These are phyloP conservation scores for Epichloe sibirici DNA, from an alignment of 2,329 filamentous ascomycete species.

Conservation along the genomic window DNA sequence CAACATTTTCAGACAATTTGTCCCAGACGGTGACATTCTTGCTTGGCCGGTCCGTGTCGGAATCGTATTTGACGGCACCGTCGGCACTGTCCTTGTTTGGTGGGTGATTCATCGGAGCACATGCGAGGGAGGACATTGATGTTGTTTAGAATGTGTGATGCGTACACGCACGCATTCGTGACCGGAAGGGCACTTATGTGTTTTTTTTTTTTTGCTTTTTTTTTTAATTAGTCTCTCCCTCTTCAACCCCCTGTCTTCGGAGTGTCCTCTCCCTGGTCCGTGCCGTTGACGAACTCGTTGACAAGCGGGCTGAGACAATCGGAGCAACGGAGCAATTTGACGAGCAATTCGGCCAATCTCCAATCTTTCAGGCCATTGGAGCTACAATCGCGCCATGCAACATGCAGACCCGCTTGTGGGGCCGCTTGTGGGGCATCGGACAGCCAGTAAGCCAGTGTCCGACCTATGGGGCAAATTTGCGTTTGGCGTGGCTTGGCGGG, in stretches of 20 bases:
- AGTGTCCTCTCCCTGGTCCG: too few species aligned
- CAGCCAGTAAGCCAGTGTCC: not conserved
- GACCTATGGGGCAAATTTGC: not conserved
- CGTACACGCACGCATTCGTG: not conserved
- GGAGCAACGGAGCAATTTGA: constrained; percentile 1
- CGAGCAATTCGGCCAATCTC: not conserved
- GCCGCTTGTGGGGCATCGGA: not conserved
- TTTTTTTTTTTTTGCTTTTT: not conserved
- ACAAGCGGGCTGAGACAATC: not conserved
- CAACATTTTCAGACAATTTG: constrained; percentile 8
- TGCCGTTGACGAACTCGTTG: too few species aligned
- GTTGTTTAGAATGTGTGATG: not conserved
- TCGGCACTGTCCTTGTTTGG: not conserved
- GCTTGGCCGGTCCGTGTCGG: constrained; percentile 8
- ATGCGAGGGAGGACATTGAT: not conserved
- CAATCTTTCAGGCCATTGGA: too few species aligned
- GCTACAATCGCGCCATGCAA: too few species aligned
- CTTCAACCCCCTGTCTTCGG: not conserved
- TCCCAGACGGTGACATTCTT: constrained; percentile 4
- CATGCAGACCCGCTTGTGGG: not conserved
- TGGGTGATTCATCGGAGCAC: not conserved
- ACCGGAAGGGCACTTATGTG: not conserved
- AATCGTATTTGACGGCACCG: constrained; percentile 2
- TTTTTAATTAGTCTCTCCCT: not conserved
- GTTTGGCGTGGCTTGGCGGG: not conserved